Evolutionary conservation across 495 filamentous ascomycete species (phyloP), one percentile per base, ranked within the genome.

Genomic region (Talaromyces liani): DNA sequence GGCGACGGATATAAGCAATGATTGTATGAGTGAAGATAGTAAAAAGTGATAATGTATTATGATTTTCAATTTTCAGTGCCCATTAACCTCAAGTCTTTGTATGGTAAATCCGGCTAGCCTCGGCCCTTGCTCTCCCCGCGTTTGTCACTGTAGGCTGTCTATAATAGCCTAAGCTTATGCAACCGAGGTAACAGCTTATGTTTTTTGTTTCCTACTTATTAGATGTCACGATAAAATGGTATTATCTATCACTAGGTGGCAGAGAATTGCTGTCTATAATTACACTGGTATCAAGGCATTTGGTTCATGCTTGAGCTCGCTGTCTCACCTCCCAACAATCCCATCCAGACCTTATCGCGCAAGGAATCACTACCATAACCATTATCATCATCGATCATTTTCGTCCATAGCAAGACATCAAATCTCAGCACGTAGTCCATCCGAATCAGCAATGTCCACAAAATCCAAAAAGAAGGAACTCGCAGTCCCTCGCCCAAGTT

Each of bases 401-500:
- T 55, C 51, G 10, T 9, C 51, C 14, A 53, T 53, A 53, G n/a
- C 49, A 53, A 53, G 8, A 3, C 20, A 14, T 2, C 51, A 29
- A 67, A 65, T 8, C 61, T 49, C 39, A 18, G 3, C 45, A 7
- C 18, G n/a, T 49, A 49, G 65, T 29, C 20, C 7, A 25, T 29
- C 51, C 1, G 51, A 55, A 16, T 55, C 24, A 29, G 22, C 51
- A 55, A 55, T 55, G 51, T 6, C 51, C 5, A 29, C 51, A 29
- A 55, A 55, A 55, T 16, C 51, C 8, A 31, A 72, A 59, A 62
- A 75, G 57, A 68, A 66, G 53, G 47, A 63, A 47, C 68, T 70
- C 5, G 66, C 74, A 12, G 58, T 73, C 14, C 70, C 78, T 12
- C 64, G 76, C 56, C 78, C 78, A 7, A 80, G 77, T 55, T 71